These are phyloP conservation scores for Endoconidiophora polonica DNA, from an alignment of 2,329 filamentous ascomycete genomes.

Conservation along the genomic window DNA sequence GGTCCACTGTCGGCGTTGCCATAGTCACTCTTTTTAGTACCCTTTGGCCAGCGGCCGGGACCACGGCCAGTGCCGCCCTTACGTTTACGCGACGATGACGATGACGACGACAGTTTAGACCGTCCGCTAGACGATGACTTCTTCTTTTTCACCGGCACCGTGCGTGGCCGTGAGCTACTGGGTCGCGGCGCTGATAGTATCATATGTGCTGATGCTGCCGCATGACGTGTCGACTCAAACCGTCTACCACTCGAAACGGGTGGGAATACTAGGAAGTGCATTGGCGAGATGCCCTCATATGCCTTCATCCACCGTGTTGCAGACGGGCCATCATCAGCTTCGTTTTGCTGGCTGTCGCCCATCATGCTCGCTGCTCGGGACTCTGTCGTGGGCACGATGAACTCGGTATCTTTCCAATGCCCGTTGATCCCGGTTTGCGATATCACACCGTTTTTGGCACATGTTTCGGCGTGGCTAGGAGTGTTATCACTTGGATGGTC, in stretches of 20 bases:
- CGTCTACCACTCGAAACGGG: slow-evolving; percentile 37
- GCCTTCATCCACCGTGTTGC: slow-evolving; percentile 26
- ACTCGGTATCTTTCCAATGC: background rate
- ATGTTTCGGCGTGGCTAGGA: background rate
- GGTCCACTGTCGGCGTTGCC: slow-evolving; percentile 49
- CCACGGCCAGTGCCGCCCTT: slow-evolving; percentile 45
- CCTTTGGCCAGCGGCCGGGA: slow-evolving; percentile 50
- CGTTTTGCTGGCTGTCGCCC: slow-evolving; percentile 16
- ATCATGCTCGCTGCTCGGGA: slow-evolving; percentile 5
- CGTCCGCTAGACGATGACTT: slow-evolving; percentile 17
- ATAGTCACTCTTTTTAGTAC: slow-evolving; percentile 51
- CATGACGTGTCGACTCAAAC: slow-evolving; percentile 28
- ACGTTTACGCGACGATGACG: slow-evolving; percentile 9
- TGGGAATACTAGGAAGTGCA: slow-evolving; percentile 65
- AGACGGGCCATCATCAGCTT: slow-evolving; percentile 18
- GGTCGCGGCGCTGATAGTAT: slow-evolving; percentile 18
- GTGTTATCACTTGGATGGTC: slow-evolving; percentile 2
- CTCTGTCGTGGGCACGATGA: slow-evolving; percentile 5
- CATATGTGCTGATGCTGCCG: slow-evolving; percentile 23
- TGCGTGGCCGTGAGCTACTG: slow-evolving; percentile 24
- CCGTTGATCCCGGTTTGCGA: slow-evolving; percentile 1
- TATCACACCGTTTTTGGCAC: slow-evolving; percentile 2
- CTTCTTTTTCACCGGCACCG: slow-evolving; percentile 19
- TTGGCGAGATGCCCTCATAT: slow-evolving; percentile 46
- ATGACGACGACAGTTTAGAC: slow-evolving; percentile 9